These are phyloP conservation scores for Diphasiastrum complanatum DNA, from an alignment of 83 land plant species.

Conservation along the genomic window DNA sequence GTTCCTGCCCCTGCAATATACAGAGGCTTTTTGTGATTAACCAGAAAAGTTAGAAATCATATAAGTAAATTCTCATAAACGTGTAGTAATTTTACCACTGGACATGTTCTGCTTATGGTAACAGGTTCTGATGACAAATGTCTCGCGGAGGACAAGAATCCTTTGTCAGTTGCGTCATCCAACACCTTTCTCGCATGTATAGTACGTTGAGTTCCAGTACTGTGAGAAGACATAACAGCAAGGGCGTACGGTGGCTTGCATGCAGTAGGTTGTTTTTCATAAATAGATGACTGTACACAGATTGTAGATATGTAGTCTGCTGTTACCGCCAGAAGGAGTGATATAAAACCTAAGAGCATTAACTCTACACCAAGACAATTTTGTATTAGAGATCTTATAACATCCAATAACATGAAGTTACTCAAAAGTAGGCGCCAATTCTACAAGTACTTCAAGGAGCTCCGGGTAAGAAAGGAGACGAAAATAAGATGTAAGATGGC, in stretches of 20 bases:
- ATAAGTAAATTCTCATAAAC: not conserved
- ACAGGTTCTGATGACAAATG: no score
- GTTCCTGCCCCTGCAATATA: conserved; percentile 36
- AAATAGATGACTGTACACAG: conserved; percentile 37
- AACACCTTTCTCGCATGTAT: not conserved
- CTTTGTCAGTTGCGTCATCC: not conserved
- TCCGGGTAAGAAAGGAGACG: not conserved
- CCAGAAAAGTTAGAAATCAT: not conserved
- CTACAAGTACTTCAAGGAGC: not conserved
- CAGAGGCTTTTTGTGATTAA: not conserved
- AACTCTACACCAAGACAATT: no score
- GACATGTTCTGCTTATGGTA: no score
- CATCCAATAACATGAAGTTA: no score
- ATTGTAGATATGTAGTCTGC: conserved; percentile 32
- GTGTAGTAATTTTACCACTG: no score
- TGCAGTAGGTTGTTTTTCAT: no score
- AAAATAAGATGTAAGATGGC: not conserved
- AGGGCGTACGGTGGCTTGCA: no score
- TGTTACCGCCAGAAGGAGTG: conserved; percentile 38
- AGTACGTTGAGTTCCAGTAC: not conserved
- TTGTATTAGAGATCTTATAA: no score
- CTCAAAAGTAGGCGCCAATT: not conserved
- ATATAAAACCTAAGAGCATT: conserved; percentile 64
- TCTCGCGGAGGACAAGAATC: not conserved
- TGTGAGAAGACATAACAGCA: not conserved